Percentiles rank a stretch among this genome's conserved stretches.
These are phyloP conservation scores for Pichia sp. DNA, from an alignment of 1,139 yeast species.

Conservation along the genomic window DNA sequence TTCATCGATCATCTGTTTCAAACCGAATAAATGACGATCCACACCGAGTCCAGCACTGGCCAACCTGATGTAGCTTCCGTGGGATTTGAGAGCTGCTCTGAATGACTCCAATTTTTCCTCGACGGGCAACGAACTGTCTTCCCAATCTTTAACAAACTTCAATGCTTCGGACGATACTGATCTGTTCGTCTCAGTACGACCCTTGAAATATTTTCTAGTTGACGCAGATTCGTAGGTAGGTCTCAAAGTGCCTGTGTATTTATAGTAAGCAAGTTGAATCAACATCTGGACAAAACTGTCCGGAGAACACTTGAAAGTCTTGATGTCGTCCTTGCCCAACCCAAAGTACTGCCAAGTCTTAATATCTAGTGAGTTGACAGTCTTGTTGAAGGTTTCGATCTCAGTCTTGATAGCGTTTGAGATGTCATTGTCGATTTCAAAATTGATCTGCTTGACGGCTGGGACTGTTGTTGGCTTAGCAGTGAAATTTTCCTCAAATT, in stretches of 20 bases:
- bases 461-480: neutral
- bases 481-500: slow-evolving; percentile 25
- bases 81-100: slow-evolving; percentile 71
- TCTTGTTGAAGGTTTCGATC: slow-evolving; percentile 46
- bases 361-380: slow-evolving; percentile 54
- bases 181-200: slow-evolving; percentile 96
- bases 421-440: slow-evolving; percentile 53
- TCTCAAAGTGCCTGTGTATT: slow-evolving; percentile 72
- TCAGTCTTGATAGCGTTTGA: slow-evolving; percentile 49
- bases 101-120: slow-evolving; percentile 65
- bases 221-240: slow-evolving; percentile 98
- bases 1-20: slow-evolving; percentile 59
- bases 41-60: slow-evolving; percentile 89
- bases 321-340: slow-evolving; percentile 67
- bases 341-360: slow-evolving; percentile 69
- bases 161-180: slow-evolving; percentile 75
- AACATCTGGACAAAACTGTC: slow-evolving; percentile 76
- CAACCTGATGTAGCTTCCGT: slow-evolving; percentile 65
- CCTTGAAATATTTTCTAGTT: slow-evolving; percentile 81
- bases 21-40: slow-evolving; percentile 91
- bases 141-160: slow-evolving; percentile 73
- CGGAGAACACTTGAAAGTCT: slow-evolving; percentile 66
- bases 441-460: slow-evolving; percentile 35
- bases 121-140: slow-evolving; percentile 49
- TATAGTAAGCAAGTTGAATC: slow-evolving; percentile 74